Evolutionary conservation across 2,329 filamentous ascomycete genomes (phyloP), one percentile per base, ranked within the genome.

Genomic region (Akanthomyces dipterigenus): DNA sequence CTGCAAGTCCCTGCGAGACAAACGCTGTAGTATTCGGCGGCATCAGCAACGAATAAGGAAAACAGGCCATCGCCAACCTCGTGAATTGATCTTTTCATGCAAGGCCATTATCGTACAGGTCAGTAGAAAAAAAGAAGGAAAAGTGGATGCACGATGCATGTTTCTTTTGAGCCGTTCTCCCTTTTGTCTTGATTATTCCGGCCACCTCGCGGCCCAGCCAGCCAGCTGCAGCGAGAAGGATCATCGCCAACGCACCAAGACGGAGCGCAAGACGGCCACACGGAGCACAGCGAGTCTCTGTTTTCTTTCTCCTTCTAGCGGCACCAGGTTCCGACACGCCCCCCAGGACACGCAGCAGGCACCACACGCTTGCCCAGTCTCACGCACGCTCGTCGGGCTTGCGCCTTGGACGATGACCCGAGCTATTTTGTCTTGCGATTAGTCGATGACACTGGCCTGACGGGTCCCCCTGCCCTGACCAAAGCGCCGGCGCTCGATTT

Each of bases 171-270:
- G 26, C 20, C 11, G 48, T 40, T 20, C 31, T 49, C 26, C 6
- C 31, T n/a, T n/a, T 45, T 49, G 56, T 46, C 48, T 51, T 60
- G 26, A 8, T 7, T 20, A 46, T 38, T 31, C 57, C 48, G 48
- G 40, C 48, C 57, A 20, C 11, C 7, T 8, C 50, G 36, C 45
- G 24, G 38, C 53, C n/a, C 40, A 11, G 18, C 28, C 54, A 22
- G 40, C 28, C 28, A 24, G n/a, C 42, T 22, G 20, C 28, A 28
- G 20, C 31, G n/a, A 31, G 38, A 49, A 51, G 38, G 48, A 53
- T 60, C 57, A 60, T 54, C 57, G 20, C 57, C 49, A 59, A 45
- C 46, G 56, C 46, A 60, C 48, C 28, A 54, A 46, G 45, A 36
- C 34, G 55, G 55, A 58, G 55, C 24, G 26, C 24, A 51, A 31